A percentile compares a stretch with the other conserved stretches of the same genome.
Conservation (phyloP, 805 yeast genomes). For the Candida succiphila region DNA sequence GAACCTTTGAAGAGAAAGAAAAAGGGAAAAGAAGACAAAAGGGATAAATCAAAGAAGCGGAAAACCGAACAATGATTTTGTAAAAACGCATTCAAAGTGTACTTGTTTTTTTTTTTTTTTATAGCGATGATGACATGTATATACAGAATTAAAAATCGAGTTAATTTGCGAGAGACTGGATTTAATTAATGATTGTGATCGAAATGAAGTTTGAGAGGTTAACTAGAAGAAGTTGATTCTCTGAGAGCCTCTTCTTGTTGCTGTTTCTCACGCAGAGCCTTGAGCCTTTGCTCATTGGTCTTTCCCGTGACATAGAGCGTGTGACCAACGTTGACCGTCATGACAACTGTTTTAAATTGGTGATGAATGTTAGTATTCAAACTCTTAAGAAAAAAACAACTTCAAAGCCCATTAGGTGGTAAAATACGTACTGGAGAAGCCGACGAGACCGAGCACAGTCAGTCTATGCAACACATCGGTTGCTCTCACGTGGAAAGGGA, state of each 20-base stretch:
- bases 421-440: slow-evolving; percentile 25
- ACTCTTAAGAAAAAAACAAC: not conserved
- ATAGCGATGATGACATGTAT: not conserved
- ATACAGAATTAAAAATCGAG: too few species aligned
- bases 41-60: not conserved
- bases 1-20: slow-evolving; percentile 14
- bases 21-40: slow-evolving; percentile 5
- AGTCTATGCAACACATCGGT: slow-evolving; percentile 67
- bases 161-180: too few species aligned
- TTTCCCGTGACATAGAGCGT: slow-evolving; percentile 44
- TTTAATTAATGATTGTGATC: not conserved
- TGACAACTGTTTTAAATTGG: slow-evolving; percentile 21
- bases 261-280: slow-evolving; percentile 20
- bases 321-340: slow-evolving; percentile 41
- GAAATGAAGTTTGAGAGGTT: not conserved
- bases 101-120: not conserved
- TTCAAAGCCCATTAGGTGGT: too few species aligned
- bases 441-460: slow-evolving; percentile 58
- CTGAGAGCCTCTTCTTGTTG: not conserved
- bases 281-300: slow-evolving; percentile 34
- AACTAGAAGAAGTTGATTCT: not conserved
- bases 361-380: not conserved
- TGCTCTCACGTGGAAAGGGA: slow-evolving; percentile 70
- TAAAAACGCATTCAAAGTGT: not conserved
- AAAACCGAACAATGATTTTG: not conserved